These are phyloP conservation scores for Pseudomicrostroma phylloplanum DNA, from an alignment of 1,284 basidiomycete genomes.

Conservation along the genomic window DNA sequence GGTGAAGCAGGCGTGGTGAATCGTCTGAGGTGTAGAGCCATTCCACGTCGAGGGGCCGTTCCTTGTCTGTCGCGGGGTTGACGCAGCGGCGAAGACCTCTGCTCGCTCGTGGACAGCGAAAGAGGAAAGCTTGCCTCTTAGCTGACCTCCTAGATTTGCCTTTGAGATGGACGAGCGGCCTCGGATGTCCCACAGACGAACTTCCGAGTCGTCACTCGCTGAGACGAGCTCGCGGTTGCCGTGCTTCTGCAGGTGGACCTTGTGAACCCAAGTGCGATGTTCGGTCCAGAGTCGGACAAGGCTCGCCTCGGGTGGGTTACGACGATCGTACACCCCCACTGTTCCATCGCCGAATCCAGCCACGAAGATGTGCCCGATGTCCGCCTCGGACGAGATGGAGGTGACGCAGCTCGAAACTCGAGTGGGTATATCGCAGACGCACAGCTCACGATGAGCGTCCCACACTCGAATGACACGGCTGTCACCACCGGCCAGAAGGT, in stretches of 20 bases:
- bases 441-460: conserved; percentile 88
- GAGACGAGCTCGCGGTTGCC: conserved; percentile 72
- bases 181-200: conserved; percentile 87
- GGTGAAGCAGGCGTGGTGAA: not conserved
- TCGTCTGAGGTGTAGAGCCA: too few relatives aligned
- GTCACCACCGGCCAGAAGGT: conserved; percentile 82
- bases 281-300: conserved; percentile 70
- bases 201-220: conserved; percentile 83
- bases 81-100: conserved; percentile 68
- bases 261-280: conserved; percentile 86
- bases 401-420: conserved; percentile 85
- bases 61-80: not conserved
- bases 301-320: conserved; percentile 75
- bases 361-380: conserved; percentile 72
- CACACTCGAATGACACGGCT: conserved; percentile 81
- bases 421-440: conserved; percentile 76
- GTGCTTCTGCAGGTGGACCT: conserved; percentile 76
- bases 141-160: conserved; percentile 52
- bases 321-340: conserved; percentile 84
- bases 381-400: conserved; percentile 71
- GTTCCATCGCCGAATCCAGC: conserved; percentile 90
- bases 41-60: not conserved
- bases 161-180: conserved; percentile 65
- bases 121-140: conserved; percentile 58
- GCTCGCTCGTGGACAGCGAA: conserved; percentile 83